A percentile compares a stretch with the other conserved stretches of the same genome.
phyloP scores from a whole-genome alignment of 208 protist species.

The Leishmania mexicana region DNA sequence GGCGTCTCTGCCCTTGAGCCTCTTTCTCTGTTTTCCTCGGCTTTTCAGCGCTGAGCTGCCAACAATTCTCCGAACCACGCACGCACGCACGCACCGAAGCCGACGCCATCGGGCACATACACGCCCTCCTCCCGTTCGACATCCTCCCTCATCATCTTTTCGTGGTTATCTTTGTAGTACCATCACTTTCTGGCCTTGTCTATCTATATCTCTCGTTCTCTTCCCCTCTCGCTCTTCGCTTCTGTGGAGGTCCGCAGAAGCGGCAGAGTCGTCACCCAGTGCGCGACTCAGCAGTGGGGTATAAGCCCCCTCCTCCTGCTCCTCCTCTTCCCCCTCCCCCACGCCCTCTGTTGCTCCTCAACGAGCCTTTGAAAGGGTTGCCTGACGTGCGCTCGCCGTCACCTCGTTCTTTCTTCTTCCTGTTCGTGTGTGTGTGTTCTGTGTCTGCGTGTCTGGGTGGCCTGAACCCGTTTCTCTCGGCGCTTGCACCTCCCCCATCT shows the following conservation, averaged over 20 bases:
- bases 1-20: not conserved
- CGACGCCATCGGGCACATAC: not conserved
- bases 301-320: too few relatives aligned
- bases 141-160: not conserved
- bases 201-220: too few relatives aligned
- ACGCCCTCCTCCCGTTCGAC: too few relatives aligned
- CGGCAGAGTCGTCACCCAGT: too few relatives aligned
- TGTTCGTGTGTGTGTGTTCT: not conserved
- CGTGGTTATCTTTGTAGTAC: too few relatives aligned
- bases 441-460: not conserved
- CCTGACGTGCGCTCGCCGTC: not conserved
- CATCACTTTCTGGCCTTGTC: too few relatives aligned
- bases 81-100: too few relatives aligned
- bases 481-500: not conserved
- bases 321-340: too few relatives aligned
- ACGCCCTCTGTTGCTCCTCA: not conserved
- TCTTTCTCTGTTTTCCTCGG: not conserved
- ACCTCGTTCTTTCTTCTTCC: not conserved
- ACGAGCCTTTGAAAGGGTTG: not conserved
- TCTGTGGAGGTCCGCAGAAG: too few relatives aligned
- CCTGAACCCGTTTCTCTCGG: not conserved
- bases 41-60: not conserved
- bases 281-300: too few relatives aligned
- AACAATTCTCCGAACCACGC: not conserved
- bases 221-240: too few relatives aligned